Conservation (phyloP, 257 asterid genomes). For the Haberlea rhodopensis region DNA sequence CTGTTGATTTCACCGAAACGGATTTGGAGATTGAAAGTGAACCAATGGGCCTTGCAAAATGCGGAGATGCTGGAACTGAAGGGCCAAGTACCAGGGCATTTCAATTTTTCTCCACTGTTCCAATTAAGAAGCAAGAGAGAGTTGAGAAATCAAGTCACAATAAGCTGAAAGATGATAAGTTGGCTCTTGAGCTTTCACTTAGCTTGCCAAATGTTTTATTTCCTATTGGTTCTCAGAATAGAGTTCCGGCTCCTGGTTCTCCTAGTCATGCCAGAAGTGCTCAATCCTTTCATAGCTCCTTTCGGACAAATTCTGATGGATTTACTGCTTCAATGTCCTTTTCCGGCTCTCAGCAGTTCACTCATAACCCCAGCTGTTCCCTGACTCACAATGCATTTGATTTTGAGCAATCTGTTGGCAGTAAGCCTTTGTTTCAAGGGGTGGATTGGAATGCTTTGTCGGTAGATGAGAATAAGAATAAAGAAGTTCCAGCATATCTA, state of each 20-base stretch:
- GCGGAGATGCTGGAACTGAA: conserved; percentile 52
- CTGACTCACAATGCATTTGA: too few relatives aligned
- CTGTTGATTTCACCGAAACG: too few relatives aligned
- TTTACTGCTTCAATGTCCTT: conserved; percentile 88
- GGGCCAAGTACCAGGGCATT: conserved; percentile 71
- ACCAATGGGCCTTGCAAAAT: conserved; percentile 34
- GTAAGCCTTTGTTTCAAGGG: conserved; percentile 87
- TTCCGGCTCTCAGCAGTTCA: conserved; percentile 91
- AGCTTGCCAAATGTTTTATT: conserved; percentile 85
- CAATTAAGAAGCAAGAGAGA: conserved; percentile 62
- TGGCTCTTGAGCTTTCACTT: too few relatives aligned
- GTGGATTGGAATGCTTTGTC: conserved; percentile 94
- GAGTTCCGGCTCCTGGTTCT: conserved; percentile 50
- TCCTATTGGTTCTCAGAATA: conserved; percentile 65
- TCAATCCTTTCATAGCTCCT: conserved; percentile 84
- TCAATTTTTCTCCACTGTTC: conserved; percentile 71
- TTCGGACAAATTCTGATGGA: conserved; percentile 77
- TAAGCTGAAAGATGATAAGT: conserved; percentile 67
- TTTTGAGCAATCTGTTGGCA: too few relatives aligned
- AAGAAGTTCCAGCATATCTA: conserved; percentile 52
- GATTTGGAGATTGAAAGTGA: conserved; percentile 46
- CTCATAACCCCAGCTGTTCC: conserved; percentile 98
- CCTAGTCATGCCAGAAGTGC: conserved; percentile 73
- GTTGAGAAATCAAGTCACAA: conserved; percentile 39
- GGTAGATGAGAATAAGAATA: conserved; percentile 57